These are phyloP conservation scores for Phanerodontia chrysosporium DNA, from an alignment of 768 basidiomycete species.

Conservation along the genomic window DNA sequence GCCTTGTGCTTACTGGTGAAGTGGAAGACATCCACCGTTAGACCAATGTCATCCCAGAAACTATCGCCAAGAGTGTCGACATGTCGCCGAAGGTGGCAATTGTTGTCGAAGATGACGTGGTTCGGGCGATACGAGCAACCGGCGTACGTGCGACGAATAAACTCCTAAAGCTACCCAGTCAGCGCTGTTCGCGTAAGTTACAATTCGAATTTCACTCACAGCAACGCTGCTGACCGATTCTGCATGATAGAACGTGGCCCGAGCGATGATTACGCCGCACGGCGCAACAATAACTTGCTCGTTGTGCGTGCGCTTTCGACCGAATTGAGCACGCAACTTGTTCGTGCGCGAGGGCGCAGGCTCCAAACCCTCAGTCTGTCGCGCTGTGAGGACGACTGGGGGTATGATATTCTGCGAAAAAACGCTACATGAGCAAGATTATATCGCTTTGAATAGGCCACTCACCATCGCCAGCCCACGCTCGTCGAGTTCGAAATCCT, in stretches of 20 bases:
- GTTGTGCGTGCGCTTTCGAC: conserved; percentile 23
- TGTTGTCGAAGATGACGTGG: no score
- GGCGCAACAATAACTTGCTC: no score
- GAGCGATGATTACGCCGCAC: conserved; percentile 11
- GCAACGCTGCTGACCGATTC: conserved; percentile 16
- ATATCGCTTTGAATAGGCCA: no score
- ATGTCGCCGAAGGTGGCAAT: conserved; percentile 20
- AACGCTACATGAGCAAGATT: no score
- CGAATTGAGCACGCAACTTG: conserved; percentile 14
- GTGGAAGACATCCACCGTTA: no score
- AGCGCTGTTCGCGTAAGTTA: not conserved
- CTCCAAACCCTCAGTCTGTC: not conserved
- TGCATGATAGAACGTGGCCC: conserved; percentile 21
- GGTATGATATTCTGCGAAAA: no score
- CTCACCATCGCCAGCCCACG: no score
- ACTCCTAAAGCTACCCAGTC: no score
- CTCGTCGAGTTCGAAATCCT: no score
- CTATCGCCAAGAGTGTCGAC: conserved; percentile 21
- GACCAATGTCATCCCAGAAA: conserved; percentile 18
- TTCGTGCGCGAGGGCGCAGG: not conserved
- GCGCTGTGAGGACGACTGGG: no score
- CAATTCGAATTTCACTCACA: conserved; percentile 4
- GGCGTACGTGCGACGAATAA: conserved; percentile 3
- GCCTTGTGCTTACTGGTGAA: conserved; percentile 35
- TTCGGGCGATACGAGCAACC: conserved; percentile 22